Base-by-base conservation (phyloP, 176 grass and related monocot genomes). In the Ananas comosus region DNA sequence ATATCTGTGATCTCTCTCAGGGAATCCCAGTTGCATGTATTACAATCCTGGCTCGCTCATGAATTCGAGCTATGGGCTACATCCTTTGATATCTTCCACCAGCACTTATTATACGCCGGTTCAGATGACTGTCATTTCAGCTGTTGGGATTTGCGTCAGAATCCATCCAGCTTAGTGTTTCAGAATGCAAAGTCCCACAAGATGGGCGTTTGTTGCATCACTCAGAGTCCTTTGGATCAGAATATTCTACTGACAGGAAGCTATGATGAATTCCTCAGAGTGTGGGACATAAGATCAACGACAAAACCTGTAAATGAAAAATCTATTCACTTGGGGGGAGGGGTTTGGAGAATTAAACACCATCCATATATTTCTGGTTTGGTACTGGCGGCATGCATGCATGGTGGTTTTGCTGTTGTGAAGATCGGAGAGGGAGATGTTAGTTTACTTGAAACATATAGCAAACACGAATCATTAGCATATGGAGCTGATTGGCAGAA, bases 401-500 rank as follows among this genome's bases (percentile, higher is more conserved):
- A 97, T 71, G 92, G 90, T 75, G 93, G 93, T 71, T 97, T 92
- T 85, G 67, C 86, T 8, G 70, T 97, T 89, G 81, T 90, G 64
- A 85, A 56, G 59, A 54, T 85, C 73, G 79, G 77, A 74, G 47
- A 74, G 14, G 67, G 47, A 72, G 83, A 92, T 74, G 13, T 61
- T 64, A 64, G 10, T 33, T 65, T 97, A 69, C 52, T 85, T 68
- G 89, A 92, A 83, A 92, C 79, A 79, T 90, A 97, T 70, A 50
- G 68, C 68, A 92, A 92, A 27, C 93, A 97, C 16, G 86, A 79
- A 65, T 97, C 89, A 33, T 87, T 97, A 80, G 93, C 93, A 75
- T 97, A 97, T 64, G 93, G 93, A 47, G 93, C 82, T 47, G 89
- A 97, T 76, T 97, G 89, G 93, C 89, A 89, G 82, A 97, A 64